Base-by-base conservation (phyloP, 352 stramenopile species). In the Phytophthora tubulina region DNA sequence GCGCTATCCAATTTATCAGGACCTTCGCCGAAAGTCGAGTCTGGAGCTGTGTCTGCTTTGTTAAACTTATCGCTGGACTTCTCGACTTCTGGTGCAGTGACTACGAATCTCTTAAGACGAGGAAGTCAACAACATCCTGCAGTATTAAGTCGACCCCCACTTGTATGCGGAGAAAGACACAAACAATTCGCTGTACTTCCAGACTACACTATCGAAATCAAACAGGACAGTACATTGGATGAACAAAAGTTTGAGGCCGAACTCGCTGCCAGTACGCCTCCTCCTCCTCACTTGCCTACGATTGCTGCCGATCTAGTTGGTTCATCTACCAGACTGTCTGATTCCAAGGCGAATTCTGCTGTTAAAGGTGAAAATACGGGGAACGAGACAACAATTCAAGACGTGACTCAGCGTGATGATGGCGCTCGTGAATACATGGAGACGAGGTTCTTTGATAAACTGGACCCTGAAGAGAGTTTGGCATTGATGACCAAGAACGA, bases 1-100 rank as follows among this genome's bases (percentile, higher is more conserved):
- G 86, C 88, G 13, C 64, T 95, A 7, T 90, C 86, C 0, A 94
- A 95, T 68, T 55, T 95, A 2, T 93, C 86, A 5, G 70, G 75
- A 7, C 78, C 91, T 45, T 92, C 86, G 0, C 86, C 88, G 0
- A 92, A 76, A 46, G 81, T 95, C 14, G 82, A 91, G n/a, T 83
- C 81, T 7, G 88, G 86, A 3, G 79, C 88, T 1, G 84, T 95
- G 2, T 86, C 84, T 0, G 84, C 77, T 3, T 59, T 94, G 21
- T 67, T 94, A 38, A 82, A 75, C 14, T 48, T 92, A 4, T 90
- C 84, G 0, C 53, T 92, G 4, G 70, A 75, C 32, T 63, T 63
- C 10, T 48, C 64, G 30, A 48, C 38, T 4, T 36, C 72, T 21
- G 21, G 33, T 7, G 36, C 33, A 30, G 2, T 14, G 36, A 32